Base-by-base conservation (phyloP, 2,329 filamentous ascomycete genomes). In the Escovopsis sp. region DNA sequence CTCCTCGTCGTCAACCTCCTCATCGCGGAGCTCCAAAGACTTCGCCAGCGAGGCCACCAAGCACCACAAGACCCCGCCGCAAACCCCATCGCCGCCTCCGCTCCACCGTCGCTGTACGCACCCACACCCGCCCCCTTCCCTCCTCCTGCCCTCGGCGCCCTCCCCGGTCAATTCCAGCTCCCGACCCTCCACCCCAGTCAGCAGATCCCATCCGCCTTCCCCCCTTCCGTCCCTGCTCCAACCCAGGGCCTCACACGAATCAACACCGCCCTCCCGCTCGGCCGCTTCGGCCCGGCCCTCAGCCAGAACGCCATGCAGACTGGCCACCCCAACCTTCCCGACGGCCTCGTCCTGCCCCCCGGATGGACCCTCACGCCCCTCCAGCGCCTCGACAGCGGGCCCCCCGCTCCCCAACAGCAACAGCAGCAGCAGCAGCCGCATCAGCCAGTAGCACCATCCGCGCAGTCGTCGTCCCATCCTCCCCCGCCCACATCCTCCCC, bases 1-100 rank as follows among this genome's bases (percentile, higher is more conserved):
- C 52, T 87, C 4, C 68, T 74, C 33, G 59, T 72, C n/a, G 60
- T 86, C n/a, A 69, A 77, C 35, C 58, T 74, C 13, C 62, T 90
- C 40, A 70, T 81, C 40, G 58, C 61, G 15, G 83, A 90, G 51
- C 54, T 90, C 34, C 62, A 70, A 25, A 69, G 78, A 40, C 61
- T 87, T 36, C 74, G 79, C 17, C 64, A 62, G 41, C 43, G 59
- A 27, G 66, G 69, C 37, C 57, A 58, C 26, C 58, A n/a, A n/a
- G n/a, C 54, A 36, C 45, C 46, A 17, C 50, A 50, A 34, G 53
- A 54, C 21, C 42, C 46, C 23, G 14, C 26, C n/a, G n/a, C n/a
- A n/a, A n/a, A n/a, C n/a, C n/a, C n/a, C n/a, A n/a, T n/a, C n/a
- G n/a, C n/a, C n/a, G n/a, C n/a, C 40, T 43, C 52, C 45, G 37